Conservation (phyloP, 2,329 filamentous ascomycete species). For the Chrysoporthe cubensis region DNA sequence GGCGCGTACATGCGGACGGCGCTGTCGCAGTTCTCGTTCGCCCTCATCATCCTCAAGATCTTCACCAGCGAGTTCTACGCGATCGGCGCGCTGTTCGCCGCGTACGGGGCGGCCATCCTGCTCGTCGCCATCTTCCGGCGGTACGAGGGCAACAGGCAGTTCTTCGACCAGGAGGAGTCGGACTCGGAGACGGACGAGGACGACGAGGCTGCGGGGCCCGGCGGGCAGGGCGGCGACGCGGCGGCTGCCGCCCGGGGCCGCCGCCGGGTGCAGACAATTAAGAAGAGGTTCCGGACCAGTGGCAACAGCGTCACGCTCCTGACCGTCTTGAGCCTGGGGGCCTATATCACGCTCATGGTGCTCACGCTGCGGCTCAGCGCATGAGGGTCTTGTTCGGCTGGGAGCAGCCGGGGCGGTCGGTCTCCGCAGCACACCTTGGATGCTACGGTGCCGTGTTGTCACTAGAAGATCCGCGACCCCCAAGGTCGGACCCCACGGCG, state of each 20-base stretch:
- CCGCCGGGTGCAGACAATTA: slow-evolving; percentile 42
- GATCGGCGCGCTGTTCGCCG: slow-evolving; percentile 93
- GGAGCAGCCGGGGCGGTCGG: background rate
- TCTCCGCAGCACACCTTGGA: background rate
- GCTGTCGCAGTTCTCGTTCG: slow-evolving; percentile 92
- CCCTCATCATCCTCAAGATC: slow-evolving; percentile 92
- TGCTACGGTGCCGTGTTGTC: slow-evolving; percentile 7
- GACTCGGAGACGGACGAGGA: slow-evolving; percentile 37
- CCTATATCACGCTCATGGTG: slow-evolving; percentile 61
- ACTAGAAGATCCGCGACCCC: slow-evolving; percentile 4
- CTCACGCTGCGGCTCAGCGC: slow-evolving; percentile 54
- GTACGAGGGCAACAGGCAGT: slow-evolving; percentile 91
- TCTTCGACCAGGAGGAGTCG: slow-evolving; percentile 68
- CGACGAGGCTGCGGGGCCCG: slow-evolving; percentile 22
- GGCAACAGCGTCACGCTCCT: slow-evolving; percentile 65
- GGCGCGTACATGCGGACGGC: slow-evolving; percentile 96
- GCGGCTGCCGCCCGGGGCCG: slow-evolving; percentile 35
- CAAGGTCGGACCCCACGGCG: slow-evolving; percentile 5
- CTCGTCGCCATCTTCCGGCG: slow-evolving; percentile 83
- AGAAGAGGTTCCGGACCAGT: slow-evolving; percentile 65
- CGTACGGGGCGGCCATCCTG: slow-evolving; percentile 85
- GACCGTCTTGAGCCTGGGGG: slow-evolving; percentile 58
- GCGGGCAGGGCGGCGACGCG: slow-evolving; percentile 18
- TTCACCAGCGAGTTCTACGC: slow-evolving; percentile 96
- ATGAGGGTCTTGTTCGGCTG: slow-evolving; percentile 7